Evolutionary conservation across 768 basidiomycete genomes (phyloP).

Genomic region (Lyophyllum semitale): DNA sequence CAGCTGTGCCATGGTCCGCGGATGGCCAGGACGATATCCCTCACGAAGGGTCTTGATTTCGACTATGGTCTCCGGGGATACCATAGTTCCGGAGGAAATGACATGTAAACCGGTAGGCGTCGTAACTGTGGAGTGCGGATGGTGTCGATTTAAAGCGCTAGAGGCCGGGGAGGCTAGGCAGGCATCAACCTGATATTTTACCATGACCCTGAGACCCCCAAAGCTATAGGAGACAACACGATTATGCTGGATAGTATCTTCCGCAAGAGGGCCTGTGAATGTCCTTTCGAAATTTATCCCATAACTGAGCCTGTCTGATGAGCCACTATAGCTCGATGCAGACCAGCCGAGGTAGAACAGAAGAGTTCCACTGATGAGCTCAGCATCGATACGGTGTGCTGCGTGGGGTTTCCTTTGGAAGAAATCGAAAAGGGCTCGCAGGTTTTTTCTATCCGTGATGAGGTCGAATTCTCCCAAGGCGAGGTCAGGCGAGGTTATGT

Average conservation of each 20-base stretch:
- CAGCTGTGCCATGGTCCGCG: slow-evolving; percentile 15
- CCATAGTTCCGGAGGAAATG: slow-evolving; percentile 8
- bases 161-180: slow-evolving; percentile 14
- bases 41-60: slow-evolving; percentile 22
- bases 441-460: slow-evolving; percentile 19
- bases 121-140: background rate
- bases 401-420: background rate
- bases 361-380: slow-evolving; percentile 15
- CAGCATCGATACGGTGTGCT: slow-evolving; percentile 18
- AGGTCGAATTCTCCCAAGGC: slow-evolving; percentile 14
- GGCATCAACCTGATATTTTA: slow-evolving; percentile 31
- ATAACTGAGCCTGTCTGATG: background rate
- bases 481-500: slow-evolving; percentile 12
- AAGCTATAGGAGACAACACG: slow-evolving; percentile 19
- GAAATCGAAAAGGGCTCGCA: slow-evolving; percentile 18
- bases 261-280: slow-evolving; percentile 15
- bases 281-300: slow-evolving; percentile 18
- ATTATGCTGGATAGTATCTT: slow-evolving; percentile 16
- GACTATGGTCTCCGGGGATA: slow-evolving; percentile 13
- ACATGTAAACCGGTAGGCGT: slow-evolving; percentile 12
- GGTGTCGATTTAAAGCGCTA: background rate
- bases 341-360: slow-evolving; percentile 22
- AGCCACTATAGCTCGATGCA: slow-evolving; percentile 3
- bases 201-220: slow-evolving; percentile 28
- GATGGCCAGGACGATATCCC: background rate